A percentile compares a stretch with the other conserved stretches of the same genome.
Evolutionary conservation across 768 basidiomycete species (phyloP).

Genomic region (Tricholoma sp.): DNA sequence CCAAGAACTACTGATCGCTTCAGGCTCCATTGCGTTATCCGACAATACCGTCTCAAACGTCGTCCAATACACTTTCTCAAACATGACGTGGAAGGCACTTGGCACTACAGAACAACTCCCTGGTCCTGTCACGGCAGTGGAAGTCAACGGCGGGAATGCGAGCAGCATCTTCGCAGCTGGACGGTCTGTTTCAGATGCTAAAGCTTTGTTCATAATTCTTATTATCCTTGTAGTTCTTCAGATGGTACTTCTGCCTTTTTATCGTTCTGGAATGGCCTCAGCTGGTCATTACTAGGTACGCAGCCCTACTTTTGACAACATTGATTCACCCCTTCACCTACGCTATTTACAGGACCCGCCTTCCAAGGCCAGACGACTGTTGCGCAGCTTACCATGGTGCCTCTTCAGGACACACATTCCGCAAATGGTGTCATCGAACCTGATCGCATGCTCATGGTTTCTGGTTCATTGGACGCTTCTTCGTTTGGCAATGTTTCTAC

Average conservation of each 20-base stretch:
- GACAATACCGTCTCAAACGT: constrained; percentile 67
- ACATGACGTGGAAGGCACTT: constrained; percentile 68
- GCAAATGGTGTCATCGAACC: constrained; percentile 68
- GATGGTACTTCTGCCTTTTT: constrained; percentile 68
- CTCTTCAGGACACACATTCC: constrained; percentile 71
- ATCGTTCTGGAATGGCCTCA: constrained; percentile 76
- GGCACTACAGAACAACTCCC: constrained; percentile 62
- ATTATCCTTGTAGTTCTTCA: constrained; percentile 33
- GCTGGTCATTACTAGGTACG: constrained; percentile 69
- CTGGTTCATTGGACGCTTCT: constrained; percentile 67
- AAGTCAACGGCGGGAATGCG: constrained; percentile 73
- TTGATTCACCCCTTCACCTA: neutral
- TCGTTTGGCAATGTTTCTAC: constrained; percentile 78
- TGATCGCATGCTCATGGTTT: constrained; percentile 88
- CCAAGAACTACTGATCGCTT: constrained; percentile 68
- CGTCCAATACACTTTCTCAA: constrained; percentile 65
- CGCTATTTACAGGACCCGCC: constrained; percentile 41
- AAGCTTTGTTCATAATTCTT: neutral
- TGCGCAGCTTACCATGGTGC: constrained; percentile 86
- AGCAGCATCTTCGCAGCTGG: constrained; percentile 92
- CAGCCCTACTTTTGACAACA: neutral
- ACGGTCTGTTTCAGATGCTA: constrained; percentile 43
- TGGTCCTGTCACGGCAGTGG: constrained; percentile 86
- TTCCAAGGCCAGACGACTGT: constrained; percentile 58
- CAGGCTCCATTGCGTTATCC: constrained; percentile 69